Evolutionary conservation across 2,329 filamentous ascomycete species (phyloP).

Genomic region (Ramularia endophylla): DNA sequence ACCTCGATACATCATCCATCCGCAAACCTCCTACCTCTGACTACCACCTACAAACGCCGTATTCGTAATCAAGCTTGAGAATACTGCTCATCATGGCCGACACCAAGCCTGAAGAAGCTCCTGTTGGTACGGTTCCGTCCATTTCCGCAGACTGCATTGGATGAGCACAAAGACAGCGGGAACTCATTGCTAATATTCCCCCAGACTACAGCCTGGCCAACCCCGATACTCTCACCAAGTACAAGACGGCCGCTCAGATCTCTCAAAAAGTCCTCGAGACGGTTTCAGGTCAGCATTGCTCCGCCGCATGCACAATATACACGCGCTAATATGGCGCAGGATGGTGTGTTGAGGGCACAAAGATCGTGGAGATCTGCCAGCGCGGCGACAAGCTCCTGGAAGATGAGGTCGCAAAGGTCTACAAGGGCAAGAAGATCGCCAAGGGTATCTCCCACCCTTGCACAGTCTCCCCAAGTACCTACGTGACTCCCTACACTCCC

Average conservation of each 20-base stretch:
- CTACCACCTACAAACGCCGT: neutral
- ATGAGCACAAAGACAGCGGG: too few species aligned
- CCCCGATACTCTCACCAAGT: conserved; percentile 71
- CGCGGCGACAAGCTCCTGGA: conserved; percentile 92
- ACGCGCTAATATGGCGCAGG: conserved; percentile 32
- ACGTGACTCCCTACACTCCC: conserved; percentile 95
- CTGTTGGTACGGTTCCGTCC: conserved; percentile 19
- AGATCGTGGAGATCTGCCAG: conserved; percentile 91
- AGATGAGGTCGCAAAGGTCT: conserved; percentile 91
- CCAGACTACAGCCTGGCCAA: conserved; percentile 34
- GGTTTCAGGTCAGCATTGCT: conserved; percentile 53
- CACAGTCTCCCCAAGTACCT: conserved; percentile 88
- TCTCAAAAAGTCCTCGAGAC: conserved; percentile 91
- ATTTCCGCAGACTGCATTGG: too few species aligned
- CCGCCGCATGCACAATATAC: too few species aligned
- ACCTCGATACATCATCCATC: too few species aligned
- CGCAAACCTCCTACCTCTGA: too few species aligned
- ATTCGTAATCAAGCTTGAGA: neutral
- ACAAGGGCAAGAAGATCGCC: conserved; percentile 93
- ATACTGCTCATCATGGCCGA: neutral
- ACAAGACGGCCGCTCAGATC: conserved; percentile 94
- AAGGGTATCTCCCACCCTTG: conserved; percentile 96
- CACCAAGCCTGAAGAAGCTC: conserved; percentile 25
- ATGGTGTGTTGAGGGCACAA: conserved; percentile 75
- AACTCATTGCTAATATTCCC: too few species aligned